phyloP scores from a whole-genome alignment of 139 green algal genomes.

The Chlorella sp. region DNA sequence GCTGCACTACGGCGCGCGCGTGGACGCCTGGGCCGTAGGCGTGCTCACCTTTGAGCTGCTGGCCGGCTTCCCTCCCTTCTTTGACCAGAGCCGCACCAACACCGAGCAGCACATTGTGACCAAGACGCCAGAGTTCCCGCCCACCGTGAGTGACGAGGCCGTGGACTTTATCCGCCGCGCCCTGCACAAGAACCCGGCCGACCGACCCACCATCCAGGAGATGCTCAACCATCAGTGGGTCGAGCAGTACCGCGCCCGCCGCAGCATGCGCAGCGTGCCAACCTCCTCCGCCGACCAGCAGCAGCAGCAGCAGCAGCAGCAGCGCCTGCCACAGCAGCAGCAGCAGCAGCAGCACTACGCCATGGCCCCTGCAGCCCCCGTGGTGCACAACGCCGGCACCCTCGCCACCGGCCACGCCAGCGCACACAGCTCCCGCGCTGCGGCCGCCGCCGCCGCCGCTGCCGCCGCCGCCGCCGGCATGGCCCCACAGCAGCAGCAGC shows the following conservation, averaged over 20 bases:
- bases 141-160: slow-evolving; percentile 17
- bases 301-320: too few species aligned
- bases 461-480: too few species aligned
- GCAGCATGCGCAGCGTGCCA: slow-evolving; percentile 26
- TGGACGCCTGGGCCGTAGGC: slow-evolving; percentile 85
- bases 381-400: too few species aligned
- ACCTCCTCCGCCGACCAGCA: too few species aligned
- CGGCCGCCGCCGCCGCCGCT: too few species aligned
- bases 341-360: too few species aligned
- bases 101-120: slow-evolving; percentile 43
- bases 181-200: slow-evolving; percentile 39
- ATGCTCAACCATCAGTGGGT: slow-evolving; percentile 54
- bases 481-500: too few species aligned
- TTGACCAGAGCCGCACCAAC: slow-evolving; percentile 40
- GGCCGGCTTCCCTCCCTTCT: slow-evolving; percentile 73
- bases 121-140: slow-evolving; percentile 23
- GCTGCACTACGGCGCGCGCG: slow-evolving; percentile 42
- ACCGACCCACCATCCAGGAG: slow-evolving; percentile 33
- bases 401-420: too few species aligned
- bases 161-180: slow-evolving; percentile 35
- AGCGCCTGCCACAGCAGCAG: too few species aligned
- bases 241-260: slow-evolving; percentile 29
- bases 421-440: too few species aligned
- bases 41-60: slow-evolving; percentile 85
- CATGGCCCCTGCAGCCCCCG: too few species aligned